These are phyloP conservation scores for Pythium myriotylum DNA, from an alignment of 352 stramenopile species.

Conservation along the genomic window DNA sequence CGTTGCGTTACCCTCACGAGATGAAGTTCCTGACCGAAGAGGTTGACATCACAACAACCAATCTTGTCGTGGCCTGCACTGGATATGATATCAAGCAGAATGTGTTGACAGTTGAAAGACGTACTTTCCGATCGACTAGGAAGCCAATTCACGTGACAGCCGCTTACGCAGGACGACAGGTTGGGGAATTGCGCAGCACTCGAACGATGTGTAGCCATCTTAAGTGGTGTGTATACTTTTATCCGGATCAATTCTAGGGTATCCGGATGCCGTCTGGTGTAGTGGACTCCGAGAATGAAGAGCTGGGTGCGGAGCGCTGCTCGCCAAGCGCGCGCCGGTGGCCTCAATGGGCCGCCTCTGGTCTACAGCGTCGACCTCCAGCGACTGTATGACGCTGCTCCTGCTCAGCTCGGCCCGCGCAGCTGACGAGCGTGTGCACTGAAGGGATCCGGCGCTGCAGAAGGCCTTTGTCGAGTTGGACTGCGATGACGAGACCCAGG, in stretches of 20 bases:
- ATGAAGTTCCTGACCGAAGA: too few species aligned
- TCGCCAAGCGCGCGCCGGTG: conserved; percentile 50
- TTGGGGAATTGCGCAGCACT: too few species aligned
- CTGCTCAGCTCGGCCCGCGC: not conserved
- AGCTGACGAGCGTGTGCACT: not conserved
- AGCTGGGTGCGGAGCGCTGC: conserved; percentile 71
- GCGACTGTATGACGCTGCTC: conserved; percentile 47
- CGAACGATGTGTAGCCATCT: conserved; percentile 26
- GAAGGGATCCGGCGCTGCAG: conserved; percentile 60
- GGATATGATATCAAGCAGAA: too few species aligned
- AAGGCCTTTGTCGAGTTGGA: conserved; percentile 71
- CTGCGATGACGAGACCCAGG: conserved; percentile 72
- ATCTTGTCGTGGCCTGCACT: too few species aligned
- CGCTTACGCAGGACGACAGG: too few species aligned
- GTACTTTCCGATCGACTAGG: too few species aligned
- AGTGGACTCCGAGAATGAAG: conserved; percentile 49
- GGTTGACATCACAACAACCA: too few species aligned
- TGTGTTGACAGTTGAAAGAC: too few species aligned
- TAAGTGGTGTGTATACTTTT: conserved; percentile 12
- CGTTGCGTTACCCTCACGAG: too few species aligned
- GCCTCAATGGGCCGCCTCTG: conserved; percentile 53
- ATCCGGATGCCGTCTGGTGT: conserved; percentile 11
- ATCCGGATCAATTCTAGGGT: conserved; percentile 5
- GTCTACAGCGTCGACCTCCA: conserved; percentile 60
- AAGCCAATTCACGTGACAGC: too few species aligned